Conservation (phyloP, 2,329 filamentous ascomycete species). For the Colletotrichum lentis region DNA sequence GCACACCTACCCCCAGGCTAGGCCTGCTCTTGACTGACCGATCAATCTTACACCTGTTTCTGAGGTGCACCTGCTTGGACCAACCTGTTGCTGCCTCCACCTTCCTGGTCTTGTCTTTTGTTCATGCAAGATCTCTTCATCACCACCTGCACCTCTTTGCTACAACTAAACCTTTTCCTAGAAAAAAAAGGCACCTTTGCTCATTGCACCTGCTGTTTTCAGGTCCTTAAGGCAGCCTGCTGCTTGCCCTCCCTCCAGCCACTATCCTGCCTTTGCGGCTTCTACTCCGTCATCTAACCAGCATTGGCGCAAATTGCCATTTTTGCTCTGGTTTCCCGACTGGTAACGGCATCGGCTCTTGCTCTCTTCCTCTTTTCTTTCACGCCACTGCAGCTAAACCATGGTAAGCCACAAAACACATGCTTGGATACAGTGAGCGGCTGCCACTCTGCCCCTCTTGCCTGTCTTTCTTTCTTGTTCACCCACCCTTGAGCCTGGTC, state of each 20-base stretch:
- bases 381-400: conserved; percentile 29
- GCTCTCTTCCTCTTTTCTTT: conserved; percentile 17
- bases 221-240: conserved; percentile 31
- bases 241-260: conserved; percentile 12
- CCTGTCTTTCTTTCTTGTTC: conserved; percentile 6
- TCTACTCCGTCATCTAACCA: conserved; percentile 33
- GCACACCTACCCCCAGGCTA: conserved; percentile 1
- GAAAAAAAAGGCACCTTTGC: conserved; percentile 21
- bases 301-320: conserved; percentile 33
- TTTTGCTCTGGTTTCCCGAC: conserved; percentile 26
- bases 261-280: conserved; percentile 31
- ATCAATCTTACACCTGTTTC: conserved; percentile 11
- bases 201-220: conserved; percentile 25
- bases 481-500: conserved; percentile 20
- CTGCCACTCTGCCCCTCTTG: conserved; percentile 16
- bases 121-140: conserved; percentile 38
- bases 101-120: conserved; percentile 34
- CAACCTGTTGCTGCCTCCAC: conserved; percentile 32
- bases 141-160: conserved; percentile 16
- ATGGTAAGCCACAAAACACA: conserved; percentile 30
- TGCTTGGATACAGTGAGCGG: background rate
- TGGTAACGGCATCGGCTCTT: conserved; percentile 21
- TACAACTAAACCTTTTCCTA: conserved; percentile 7
- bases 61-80: conserved; percentile 26
- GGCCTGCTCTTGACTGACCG: background rate